A percentile compares a stretch with the other conserved stretches of the same genome.
Conservation (phyloP, 495 filamentous ascomycete genomes). For the Aspergillus asperescens region DNA sequence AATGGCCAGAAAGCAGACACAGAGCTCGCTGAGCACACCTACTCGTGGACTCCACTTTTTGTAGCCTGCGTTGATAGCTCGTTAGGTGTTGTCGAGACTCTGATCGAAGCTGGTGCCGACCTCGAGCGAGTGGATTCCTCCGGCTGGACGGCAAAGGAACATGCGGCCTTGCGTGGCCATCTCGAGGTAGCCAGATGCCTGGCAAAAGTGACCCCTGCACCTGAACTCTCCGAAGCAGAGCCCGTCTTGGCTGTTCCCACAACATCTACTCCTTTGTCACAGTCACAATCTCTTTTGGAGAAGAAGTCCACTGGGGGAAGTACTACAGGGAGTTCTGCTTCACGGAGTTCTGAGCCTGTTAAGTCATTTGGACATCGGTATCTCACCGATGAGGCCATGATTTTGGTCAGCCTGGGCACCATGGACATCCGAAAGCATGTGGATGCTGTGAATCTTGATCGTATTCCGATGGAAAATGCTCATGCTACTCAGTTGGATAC, state of each 20-base stretch:
- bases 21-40: conserved; percentile 75
- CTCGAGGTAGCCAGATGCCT: conserved; percentile 68
- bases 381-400: conserved; percentile 79
- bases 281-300: conserved; percentile 48
- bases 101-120: conserved; percentile 72
- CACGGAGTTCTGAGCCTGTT: conserved; percentile 60
- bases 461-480: conserved; percentile 77
- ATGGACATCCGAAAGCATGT: conserved; percentile 85
- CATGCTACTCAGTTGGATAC: conserved; percentile 93
- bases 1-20: conserved; percentile 64
- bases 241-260: conserved; percentile 29
- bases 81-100: conserved; percentile 64
- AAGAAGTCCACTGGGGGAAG: conserved; percentile 46
- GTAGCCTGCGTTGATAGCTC: conserved; percentile 86
- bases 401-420: conserved; percentile 86
- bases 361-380: conserved; percentile 97
- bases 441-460: conserved; percentile 80
- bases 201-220: conserved; percentile 44
- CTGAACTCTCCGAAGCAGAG: conserved; percentile 34
- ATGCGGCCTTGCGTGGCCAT: conserved; percentile 85
- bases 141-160: conserved; percentile 93
- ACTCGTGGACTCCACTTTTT: conserved; percentile 90
- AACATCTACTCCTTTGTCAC: conserved; percentile 41
- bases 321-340: conserved; percentile 29
- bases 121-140: conserved; percentile 70